Conservation (phyloP, 2,329 filamentous ascomycete genomes). For the Rosellinia necatrix region DNA sequence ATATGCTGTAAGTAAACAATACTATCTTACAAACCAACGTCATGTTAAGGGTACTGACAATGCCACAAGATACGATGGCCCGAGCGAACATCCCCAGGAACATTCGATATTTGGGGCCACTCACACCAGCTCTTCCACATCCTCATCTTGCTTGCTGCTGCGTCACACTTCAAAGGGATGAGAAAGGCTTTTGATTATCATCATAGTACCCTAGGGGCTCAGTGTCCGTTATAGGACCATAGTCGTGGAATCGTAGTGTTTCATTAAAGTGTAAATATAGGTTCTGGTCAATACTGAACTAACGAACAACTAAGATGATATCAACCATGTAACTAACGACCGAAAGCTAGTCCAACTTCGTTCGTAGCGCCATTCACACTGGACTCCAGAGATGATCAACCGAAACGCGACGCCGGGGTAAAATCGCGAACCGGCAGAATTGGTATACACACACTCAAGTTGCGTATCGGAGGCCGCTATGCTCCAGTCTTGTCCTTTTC, state of each 20-base stretch:
- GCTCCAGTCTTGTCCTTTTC: background rate
- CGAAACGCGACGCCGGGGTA: no score
- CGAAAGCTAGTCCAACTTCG: no score
- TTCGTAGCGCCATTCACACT: no score
- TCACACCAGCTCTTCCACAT: constrained; percentile 98
- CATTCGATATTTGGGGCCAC: constrained; percentile 88
- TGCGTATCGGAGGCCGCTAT: background rate
- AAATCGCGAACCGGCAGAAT: background rate
- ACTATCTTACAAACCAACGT: background rate
- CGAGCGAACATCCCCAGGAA: constrained; percentile 76
- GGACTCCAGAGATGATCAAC: no score
- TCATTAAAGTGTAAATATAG: background rate
- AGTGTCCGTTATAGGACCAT: constrained; percentile 44
- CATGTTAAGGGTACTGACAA: constrained; percentile 24
- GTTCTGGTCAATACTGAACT: no score
- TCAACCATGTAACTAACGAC: background rate
- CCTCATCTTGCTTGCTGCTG: constrained; percentile 81
- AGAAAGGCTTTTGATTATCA: constrained; percentile 84
- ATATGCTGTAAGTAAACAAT: constrained; percentile 69
- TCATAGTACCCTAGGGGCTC: constrained; percentile 63
- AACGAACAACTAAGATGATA: no score
- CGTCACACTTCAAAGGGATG: constrained; percentile 80
- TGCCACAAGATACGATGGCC: constrained; percentile 70
- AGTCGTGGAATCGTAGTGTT: background rate
- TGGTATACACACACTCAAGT: background rate